Conservation (phyloP, 1,139 yeast genomes). For the Candida freyschussii region DNA sequence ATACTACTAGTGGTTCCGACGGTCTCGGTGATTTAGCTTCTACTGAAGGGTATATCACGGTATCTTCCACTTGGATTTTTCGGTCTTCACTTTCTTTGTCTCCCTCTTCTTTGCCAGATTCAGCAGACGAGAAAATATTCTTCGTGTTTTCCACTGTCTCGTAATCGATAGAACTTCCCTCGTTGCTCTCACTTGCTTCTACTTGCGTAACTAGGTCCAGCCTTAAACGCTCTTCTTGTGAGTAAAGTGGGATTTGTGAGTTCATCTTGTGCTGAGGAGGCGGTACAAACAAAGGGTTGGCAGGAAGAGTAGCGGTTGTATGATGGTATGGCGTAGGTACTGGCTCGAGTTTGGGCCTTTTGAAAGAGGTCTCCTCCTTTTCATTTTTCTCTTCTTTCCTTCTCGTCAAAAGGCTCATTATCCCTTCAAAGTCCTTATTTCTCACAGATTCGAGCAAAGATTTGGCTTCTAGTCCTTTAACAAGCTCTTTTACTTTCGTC, state of each 20-base stretch:
- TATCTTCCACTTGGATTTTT: not conserved
- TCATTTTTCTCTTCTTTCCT: not conserved
- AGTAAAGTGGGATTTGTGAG: constrained; percentile 5
- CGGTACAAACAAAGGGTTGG: not conserved
- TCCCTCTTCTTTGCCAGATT: no score
- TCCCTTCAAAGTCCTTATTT: constrained; percentile 4
- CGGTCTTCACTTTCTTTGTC: constrained; percentile 1
- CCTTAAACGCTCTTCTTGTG: no score
- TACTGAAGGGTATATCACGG: no score
- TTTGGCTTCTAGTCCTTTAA: constrained; percentile 3
- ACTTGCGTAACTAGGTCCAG: no score
- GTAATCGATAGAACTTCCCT: no score
- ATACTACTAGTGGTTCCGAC: no score
- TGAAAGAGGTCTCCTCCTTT: not conserved
- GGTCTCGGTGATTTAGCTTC: no score
- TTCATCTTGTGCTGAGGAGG: constrained; percentile 1
- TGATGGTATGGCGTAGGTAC: not conserved
- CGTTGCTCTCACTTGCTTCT: no score
- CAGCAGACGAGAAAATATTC: no score
- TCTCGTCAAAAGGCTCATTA: constrained; percentile 5
- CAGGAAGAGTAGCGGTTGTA: not conserved
- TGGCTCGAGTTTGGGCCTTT: constrained; percentile 6
- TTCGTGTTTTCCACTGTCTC: no score
- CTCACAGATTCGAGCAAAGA: not conserved
- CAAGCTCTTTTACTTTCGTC: constrained; percentile 7